Base-by-base conservation (phyloP, 2,329 filamentous ascomycete species). In the Penicillium sumatraense region DNA sequence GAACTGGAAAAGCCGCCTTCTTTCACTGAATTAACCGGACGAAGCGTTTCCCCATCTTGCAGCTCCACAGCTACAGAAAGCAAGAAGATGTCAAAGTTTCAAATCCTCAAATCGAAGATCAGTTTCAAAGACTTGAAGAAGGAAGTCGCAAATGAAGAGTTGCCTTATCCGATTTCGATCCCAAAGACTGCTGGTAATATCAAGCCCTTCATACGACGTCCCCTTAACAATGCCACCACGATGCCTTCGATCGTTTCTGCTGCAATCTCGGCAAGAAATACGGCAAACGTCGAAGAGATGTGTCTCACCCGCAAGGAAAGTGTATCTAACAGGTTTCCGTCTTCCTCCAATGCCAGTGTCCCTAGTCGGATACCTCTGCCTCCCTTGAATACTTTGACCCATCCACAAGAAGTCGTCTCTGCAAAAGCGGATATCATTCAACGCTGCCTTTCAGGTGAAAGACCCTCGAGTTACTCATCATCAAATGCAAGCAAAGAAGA, bases 111-210 rank as follows among this genome's bases (percentile, higher is more conserved):
- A 33, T 66, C 66, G 3, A 72, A 72, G 51, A 60, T 71, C 26
- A 70, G 68, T 35, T 57, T 70, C 42, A 71, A 68, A 16, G 68
- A 71, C 27, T 38, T 72, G 7, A 62, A 54, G 1, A 69, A 67
- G 33, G 68, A 71, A 23, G 52, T 59, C n/a, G 42, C 57, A 9
- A 65, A 56, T 24, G 59, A 62, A 7, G 56, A 54, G 1, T n/a
- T 42, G 23, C 14, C 56, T 54, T 7, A 51, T 54, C 5, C 27
- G 38, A 18, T 61, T 42, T 21, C 21, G 9, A 13, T 42, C 21
- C 21, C 21, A 27, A 24, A 26, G 13, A 35, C 20, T 2, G 27
- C 6, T 8, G 48, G 53, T 13, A 46, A 35, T 6, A 20, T 16
- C n/a, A 41, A 36, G 9, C 33, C 13, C 7, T 20, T 10, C 1